phyloP scores from a whole-genome alignment of 176 grass and related monocot genomes.

The Oryza longistaminata region DNA sequence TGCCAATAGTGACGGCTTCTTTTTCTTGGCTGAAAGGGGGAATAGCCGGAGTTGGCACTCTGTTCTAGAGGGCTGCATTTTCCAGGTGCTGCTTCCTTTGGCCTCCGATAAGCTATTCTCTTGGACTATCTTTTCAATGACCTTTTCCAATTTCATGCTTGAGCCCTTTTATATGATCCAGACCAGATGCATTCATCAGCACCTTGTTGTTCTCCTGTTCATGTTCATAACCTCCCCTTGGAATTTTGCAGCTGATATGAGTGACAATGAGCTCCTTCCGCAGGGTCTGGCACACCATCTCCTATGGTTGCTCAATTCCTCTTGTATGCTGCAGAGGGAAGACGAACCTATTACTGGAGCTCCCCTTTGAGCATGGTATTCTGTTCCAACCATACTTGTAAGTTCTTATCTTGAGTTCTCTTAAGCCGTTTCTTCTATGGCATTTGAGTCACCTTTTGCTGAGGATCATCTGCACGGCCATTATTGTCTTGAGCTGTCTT shows the following conservation, averaged over 20 bases:
- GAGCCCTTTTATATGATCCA: conserved; percentile 57
- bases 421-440: conserved; percentile 43
- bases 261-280: conserved; percentile 39
- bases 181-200: conserved; percentile 60
- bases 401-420: conserved; percentile 81
- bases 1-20: conserved; percentile 63
- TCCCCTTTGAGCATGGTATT: conserved; percentile 64
- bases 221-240: conserved; percentile 85
- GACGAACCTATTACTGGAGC: conserved; percentile 60
- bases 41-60: conserved; percentile 70
- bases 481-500: conserved; percentile 38
- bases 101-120: conserved; percentile 40
- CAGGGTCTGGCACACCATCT: conserved; percentile 15
- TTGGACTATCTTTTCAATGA: conserved; percentile 48
- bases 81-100: conserved; percentile 41
- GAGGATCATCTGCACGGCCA: background rate
- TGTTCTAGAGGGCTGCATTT: conserved; percentile 42
- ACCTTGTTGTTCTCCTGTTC: conserved; percentile 88
- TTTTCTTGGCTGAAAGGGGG: conserved; percentile 71
- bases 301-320: conserved; percentile 50
- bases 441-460: conserved; percentile 17
- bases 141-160: conserved; percentile 53
- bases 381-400: conserved; percentile 88
- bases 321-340: conserved; percentile 63
- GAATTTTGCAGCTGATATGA: conserved; percentile 78